These are phyloP conservation scores for Eucalyptus lansdowneana DNA, from an alignment of 345 rosid species.

Conservation along the genomic window DNA sequence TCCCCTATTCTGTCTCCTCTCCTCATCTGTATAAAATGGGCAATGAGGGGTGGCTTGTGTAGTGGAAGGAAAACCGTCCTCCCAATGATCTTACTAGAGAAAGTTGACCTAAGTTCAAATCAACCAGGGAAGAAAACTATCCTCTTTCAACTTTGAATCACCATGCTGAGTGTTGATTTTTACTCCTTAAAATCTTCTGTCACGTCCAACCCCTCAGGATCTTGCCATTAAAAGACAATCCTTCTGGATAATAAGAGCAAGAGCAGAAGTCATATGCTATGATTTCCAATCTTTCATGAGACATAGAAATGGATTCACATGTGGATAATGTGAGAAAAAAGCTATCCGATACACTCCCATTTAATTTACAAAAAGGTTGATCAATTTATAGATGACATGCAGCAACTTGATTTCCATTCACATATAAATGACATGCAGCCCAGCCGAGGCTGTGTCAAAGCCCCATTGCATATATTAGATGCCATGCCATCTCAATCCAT, in stretches of 20 bases:
- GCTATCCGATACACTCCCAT: neutral
- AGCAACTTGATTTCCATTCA: neutral
- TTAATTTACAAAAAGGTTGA: neutral
- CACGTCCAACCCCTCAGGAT: neutral
- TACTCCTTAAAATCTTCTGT: slow-evolving; percentile 8
- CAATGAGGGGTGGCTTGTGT: no score
- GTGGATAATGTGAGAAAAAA: neutral
- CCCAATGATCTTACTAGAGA: no score
- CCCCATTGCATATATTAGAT: neutral
- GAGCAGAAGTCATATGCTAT: neutral
- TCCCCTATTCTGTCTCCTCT: no score
- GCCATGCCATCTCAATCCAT: neutral
- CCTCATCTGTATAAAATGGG: no score
- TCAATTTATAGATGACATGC: neutral
- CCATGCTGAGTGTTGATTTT: no score
- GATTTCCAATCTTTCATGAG: neutral
- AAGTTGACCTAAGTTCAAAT: no score
- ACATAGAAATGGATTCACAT: neutral
- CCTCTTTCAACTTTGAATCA: no score
- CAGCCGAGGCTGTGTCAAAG: neutral
- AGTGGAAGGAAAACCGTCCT: no score
- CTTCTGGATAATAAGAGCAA: neutral
- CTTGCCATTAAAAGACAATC: neutral
- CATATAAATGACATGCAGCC: fast-evolving
- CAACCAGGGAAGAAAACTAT: no score